Percentiles rank a stretch among this genome's conserved stretches.
phyloP scores from a whole-genome alignment of 2,329 filamentous ascomycete genomes.

The Aspergillus udagawae region DNA sequence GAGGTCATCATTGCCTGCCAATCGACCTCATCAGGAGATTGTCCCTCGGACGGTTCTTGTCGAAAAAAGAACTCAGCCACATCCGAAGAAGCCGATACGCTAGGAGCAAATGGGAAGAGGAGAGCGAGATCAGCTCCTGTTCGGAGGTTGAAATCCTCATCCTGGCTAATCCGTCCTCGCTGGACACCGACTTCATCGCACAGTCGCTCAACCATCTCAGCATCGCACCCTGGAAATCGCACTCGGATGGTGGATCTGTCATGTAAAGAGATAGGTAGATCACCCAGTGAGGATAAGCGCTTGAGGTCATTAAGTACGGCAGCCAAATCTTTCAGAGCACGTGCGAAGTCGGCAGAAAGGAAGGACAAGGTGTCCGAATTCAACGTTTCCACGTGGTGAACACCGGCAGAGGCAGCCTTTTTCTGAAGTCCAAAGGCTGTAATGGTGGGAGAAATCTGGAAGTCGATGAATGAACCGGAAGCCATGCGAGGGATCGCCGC shows the following conservation, averaged over 20 bases:
- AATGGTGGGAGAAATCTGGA: conserved; percentile 80
- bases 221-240: conserved; percentile 87
- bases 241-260: conserved; percentile 66
- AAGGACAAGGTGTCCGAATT: conserved; percentile 81
- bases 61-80: conserved; percentile 40
- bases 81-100: conserved; percentile 44
- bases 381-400: conserved; percentile 56
- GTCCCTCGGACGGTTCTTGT: conserved; percentile 30
- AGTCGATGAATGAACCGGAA: conserved; percentile 83
- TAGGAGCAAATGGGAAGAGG: conserved; percentile 81
- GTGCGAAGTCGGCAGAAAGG: conserved; percentile 81
- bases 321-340: conserved; percentile 78
- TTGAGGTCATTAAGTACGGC: conserved; percentile 77
- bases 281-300: conserved; percentile 70
- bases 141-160: conserved; percentile 66
- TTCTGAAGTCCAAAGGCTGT: conserved; percentile 65
- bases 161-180: conserved; percentile 73
- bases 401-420: conserved; percentile 20
- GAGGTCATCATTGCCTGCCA: conserved; percentile 57
- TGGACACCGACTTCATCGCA: conserved; percentile 85
- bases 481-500: conserved; percentile 48
- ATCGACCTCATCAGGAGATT: conserved; percentile 44
- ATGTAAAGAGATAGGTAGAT: conserved; percentile 75
- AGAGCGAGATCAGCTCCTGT: conserved; percentile 70
- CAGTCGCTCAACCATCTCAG: conserved; percentile 72